Evolutionary conservation across 148 eudicot species (phyloP).

Genomic region (Diospyros kaki): DNA sequence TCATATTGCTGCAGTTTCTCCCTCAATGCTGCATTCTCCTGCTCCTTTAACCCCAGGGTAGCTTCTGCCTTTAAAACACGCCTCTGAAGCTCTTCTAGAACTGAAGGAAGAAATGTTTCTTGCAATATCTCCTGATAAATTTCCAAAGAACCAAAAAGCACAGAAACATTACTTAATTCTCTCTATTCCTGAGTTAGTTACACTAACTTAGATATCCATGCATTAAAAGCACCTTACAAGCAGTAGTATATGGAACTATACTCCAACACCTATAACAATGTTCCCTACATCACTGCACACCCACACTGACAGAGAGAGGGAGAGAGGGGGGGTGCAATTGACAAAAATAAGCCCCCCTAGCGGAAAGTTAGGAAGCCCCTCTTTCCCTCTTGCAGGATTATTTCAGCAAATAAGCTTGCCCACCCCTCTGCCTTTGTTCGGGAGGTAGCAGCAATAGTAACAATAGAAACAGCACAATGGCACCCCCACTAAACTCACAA

Average conservation of each 20-base stretch:
- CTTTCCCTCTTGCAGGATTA: too few relatives aligned
- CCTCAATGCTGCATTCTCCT: conserved; percentile 62
- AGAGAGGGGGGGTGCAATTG: too few relatives aligned
- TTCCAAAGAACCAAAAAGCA: background rate
- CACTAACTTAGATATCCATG: background rate
- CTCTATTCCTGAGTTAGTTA: background rate
- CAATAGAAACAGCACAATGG: too few relatives aligned
- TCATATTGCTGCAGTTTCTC: conserved; percentile 60
- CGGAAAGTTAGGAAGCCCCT: too few relatives aligned
- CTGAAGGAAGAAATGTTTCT: conserved; percentile 40
- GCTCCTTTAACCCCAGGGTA: conserved; percentile 53
- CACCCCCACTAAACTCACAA: too few relatives aligned
- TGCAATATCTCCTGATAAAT: conserved; percentile 48
- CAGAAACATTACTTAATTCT: background rate
- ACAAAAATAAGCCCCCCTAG: too few relatives aligned
- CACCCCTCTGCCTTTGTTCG: too few relatives aligned
- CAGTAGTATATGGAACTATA: background rate
- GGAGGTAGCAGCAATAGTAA: too few relatives aligned
- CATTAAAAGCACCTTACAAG: background rate
- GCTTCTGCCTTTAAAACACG: conserved; percentile 61
- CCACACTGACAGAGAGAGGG: too few relatives aligned
- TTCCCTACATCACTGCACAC: too few relatives aligned
- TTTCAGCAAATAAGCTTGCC: too few relatives aligned
- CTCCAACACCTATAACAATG: too few relatives aligned
- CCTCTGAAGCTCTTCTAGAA: conserved; percentile 61